phyloP scores from a whole-genome alignment of 495 filamentous ascomycete species.

The Neurospora sp. region DNA sequence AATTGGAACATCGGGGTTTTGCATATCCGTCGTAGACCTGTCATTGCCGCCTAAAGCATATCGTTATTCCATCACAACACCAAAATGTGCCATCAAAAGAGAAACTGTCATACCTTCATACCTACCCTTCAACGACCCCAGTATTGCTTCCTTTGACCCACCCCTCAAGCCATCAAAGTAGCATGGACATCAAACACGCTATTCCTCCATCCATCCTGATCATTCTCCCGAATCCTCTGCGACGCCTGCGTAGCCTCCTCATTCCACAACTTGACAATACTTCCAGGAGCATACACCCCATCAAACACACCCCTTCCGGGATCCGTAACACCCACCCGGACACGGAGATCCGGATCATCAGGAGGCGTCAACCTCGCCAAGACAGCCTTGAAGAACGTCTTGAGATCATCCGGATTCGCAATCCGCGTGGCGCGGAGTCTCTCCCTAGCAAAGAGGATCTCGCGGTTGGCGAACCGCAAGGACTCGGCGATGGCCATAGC shows the following conservation, averaged over 20 bases:
- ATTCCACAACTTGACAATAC: slow-evolving; percentile 77
- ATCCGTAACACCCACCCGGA: slow-evolving; percentile 53
- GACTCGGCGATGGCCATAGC: slow-evolving; percentile 58
- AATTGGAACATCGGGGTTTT: background rate
- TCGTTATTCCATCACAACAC: background rate
- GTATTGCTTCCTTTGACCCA: background rate
- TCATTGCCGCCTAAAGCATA: background rate
- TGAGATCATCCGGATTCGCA: slow-evolving; percentile 66
- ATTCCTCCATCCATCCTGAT: slow-evolving; percentile 76
- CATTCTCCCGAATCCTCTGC: slow-evolving; percentile 46
- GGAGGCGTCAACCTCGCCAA: slow-evolving; percentile 58
- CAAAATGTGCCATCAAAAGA: background rate
- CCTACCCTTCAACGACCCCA: background rate
- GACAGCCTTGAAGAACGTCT: slow-evolving; percentile 74
- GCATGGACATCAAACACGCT: slow-evolving; percentile 66
- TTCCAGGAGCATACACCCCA: slow-evolving; percentile 78
- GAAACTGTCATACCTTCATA: background rate
- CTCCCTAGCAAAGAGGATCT: slow-evolving; percentile 78
- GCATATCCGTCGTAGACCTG: background rate
- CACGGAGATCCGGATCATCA: slow-evolving; percentile 64
- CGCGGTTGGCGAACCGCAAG: slow-evolving; percentile 66
- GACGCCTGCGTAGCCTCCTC: slow-evolving; percentile 60
- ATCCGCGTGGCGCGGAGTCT: slow-evolving; percentile 76
- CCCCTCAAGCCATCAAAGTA: slow-evolving; percentile 7
- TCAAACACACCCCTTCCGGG: slow-evolving; percentile 63